Evolutionary conservation across 805 yeast species (phyloP).

Genomic region (Kuraishia borneana): DNA sequence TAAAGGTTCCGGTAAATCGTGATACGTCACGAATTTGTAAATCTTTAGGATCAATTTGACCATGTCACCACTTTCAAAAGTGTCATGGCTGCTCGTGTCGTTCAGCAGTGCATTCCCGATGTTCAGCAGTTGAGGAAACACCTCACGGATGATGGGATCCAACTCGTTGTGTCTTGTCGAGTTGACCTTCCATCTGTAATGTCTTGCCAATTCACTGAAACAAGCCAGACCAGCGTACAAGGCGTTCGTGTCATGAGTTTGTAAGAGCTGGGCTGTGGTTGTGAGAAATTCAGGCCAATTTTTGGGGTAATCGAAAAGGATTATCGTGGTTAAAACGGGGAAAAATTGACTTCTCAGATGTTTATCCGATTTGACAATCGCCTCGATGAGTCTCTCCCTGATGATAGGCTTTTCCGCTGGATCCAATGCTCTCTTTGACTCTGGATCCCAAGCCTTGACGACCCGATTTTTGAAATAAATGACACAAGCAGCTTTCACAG

Average conservation of each 20-base stretch:
- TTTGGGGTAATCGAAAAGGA: conserved; percentile 26
- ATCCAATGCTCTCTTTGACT: conserved; percentile 28
- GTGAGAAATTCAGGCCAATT: conserved; percentile 49
- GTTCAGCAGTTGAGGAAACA: conserved; percentile 58
- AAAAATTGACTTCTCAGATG: conserved; percentile 32
- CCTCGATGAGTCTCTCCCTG: conserved; percentile 55
- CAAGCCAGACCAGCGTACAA: conserved; percentile 63
- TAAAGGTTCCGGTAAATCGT: conserved; percentile 63
- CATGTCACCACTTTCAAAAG: conserved; percentile 48
- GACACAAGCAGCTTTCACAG: conserved; percentile 69
- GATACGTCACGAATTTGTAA: conserved; percentile 73
- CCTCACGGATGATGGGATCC: conserved; percentile 47
- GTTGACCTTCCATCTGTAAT: conserved; percentile 68
- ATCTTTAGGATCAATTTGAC: conserved; percentile 64
- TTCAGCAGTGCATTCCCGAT: conserved; percentile 48
- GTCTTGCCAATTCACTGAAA: conserved; percentile 63
- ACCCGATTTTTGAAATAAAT: conserved; percentile 78
- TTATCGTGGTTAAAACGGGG: conserved; percentile 42
- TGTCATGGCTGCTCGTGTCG: conserved; percentile 17
- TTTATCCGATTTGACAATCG: conserved; percentile 39
- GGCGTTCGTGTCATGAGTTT: conserved; percentile 26
- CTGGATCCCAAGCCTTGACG: conserved; percentile 48
- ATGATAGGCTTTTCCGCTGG: conserved; percentile 67
- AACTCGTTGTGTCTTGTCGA: conserved; percentile 36
- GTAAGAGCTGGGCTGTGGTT: conserved; percentile 32